phyloP scores from a whole-genome alignment of 75 land plant species.

The Ceratopteris richardii region DNA sequence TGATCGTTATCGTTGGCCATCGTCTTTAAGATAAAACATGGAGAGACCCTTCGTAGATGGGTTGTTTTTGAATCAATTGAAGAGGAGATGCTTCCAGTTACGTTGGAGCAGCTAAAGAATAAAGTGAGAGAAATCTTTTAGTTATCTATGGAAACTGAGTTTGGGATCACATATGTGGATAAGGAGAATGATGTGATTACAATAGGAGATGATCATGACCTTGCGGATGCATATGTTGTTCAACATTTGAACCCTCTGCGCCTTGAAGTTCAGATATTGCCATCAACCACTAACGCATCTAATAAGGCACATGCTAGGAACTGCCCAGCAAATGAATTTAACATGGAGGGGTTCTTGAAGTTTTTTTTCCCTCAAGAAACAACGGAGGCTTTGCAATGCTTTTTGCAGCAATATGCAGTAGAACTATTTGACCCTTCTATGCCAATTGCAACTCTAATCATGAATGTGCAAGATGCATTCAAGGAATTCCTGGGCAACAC shows the following conservation, averaged over 20 bases:
- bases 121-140: constrained; percentile 42
- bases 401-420: not conserved
- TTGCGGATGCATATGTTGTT: not conserved
- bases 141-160: constrained; percentile 27
- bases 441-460: not conserved
- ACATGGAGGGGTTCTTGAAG: not conserved
- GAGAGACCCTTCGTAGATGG: constrained; percentile 52
- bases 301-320: no score
- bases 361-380: not conserved
- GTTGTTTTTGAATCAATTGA: not conserved
- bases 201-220: not conserved
- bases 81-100: not conserved
- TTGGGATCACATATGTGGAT: constrained; percentile 58
- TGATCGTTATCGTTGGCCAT: no score
- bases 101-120: constrained; percentile 34
- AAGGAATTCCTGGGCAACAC: not conserved
- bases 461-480: not conserved
- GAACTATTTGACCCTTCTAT: not conserved
- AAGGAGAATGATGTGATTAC: constrained; percentile 28
- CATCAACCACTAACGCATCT: no score
- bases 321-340: not conserved
- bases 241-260: constrained; percentile 66
- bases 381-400: not conserved
- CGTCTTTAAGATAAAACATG: constrained; percentile 25
- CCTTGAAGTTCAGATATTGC: constrained; percentile 24